phyloP scores from a whole-genome alignment of 495 filamentous ascomycete species.

The Cetradonia linearis region DNA sequence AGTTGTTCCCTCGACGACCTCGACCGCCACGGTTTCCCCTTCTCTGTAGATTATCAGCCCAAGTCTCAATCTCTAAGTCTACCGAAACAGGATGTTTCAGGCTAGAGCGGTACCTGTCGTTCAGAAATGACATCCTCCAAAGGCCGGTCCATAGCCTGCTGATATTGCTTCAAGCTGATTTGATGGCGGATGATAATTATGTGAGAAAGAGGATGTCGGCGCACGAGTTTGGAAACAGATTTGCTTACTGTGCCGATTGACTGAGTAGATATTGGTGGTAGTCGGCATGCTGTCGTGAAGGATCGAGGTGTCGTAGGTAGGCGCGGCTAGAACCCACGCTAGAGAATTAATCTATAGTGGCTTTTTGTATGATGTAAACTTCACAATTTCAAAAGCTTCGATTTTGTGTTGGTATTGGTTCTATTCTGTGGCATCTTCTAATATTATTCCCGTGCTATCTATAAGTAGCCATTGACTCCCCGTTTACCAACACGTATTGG shows the following conservation, averaged over 20 bases:
- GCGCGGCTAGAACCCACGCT: constrained; percentile 3
- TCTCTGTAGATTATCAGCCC: constrained; percentile 23
- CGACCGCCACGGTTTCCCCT: constrained; percentile 36
- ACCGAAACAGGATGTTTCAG: neutral
- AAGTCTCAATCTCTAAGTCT: neutral
- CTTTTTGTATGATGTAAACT: neutral
- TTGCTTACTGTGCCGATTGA: neutral
- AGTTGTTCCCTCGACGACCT: constrained; percentile 45
- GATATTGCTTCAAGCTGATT: neutral
- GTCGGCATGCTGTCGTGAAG: neutral
- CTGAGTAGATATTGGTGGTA: neutral
- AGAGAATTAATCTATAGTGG: constrained; percentile 1
- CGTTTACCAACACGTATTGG: neutral
- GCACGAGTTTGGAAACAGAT: neutral
- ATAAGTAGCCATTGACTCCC: neutral
- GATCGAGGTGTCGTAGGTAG: neutral
- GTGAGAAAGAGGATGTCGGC: neutral
- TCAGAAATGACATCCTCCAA: constrained; percentile 79
- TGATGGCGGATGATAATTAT: neutral
- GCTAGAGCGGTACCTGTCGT: constrained; percentile 48
- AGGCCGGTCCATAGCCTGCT: constrained; percentile 57
- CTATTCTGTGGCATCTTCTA: neutral
- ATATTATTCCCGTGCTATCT: neutral
- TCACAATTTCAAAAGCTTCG: neutral
- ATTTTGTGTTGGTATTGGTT: neutral